Evolutionary conservation across 2,329 filamentous ascomycete genomes (phyloP), one percentile per base, ranked within the genome.

Genomic region (Metarhizium album): DNA sequence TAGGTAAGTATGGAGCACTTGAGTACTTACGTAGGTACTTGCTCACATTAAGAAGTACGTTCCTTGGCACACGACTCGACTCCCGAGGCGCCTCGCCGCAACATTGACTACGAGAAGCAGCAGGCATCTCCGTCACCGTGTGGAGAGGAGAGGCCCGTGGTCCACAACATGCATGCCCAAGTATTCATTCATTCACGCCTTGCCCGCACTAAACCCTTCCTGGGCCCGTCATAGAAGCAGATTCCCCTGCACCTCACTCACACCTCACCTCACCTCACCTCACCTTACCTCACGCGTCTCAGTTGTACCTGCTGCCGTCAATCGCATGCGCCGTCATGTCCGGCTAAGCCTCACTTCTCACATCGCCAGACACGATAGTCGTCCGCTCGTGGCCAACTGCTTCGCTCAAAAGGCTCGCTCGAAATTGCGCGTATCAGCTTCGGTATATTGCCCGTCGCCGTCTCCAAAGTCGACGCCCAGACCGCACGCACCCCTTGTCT

Each of bases 251-350:
- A 47, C 22, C 42, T n/a, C n/a, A n/a, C n/a, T 51, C 61, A 64
- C 62, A 62, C 62, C 60, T 64, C 62, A n/a, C n/a, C n/a, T n/a
- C n/a, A n/a, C n/a, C n/a, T n/a, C n/a, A n/a, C n/a, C n/a, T n/a
- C n/a, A n/a, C n/a, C n/a, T n/a, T n/a, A n/a, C n/a, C n/a, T 51
- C 61, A 64, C 62, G 62, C 62, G 61, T 64, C 62, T 59, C 54
- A 53, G n/a, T n/a, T n/a, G n/a, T n/a, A n/a, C n/a, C n/a, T n/a
- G n/a, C 53, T 53, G 49, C 20, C 35, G 35, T 33, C 48, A 47
- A 49, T 24, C 42, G 47, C 45, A 48, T 53, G 51, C 38, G 48
- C 48, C 45, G 46, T 45, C 48, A 50, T 40, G 45, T 43, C 27
- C 27, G n/a, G 18, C 24, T 40, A 40, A 52, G 50, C 46, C 50